These are phyloP conservation scores for Usnea hakonensis DNA, from an alignment of 495 filamentous ascomycete genomes.

Conservation along the genomic window DNA sequence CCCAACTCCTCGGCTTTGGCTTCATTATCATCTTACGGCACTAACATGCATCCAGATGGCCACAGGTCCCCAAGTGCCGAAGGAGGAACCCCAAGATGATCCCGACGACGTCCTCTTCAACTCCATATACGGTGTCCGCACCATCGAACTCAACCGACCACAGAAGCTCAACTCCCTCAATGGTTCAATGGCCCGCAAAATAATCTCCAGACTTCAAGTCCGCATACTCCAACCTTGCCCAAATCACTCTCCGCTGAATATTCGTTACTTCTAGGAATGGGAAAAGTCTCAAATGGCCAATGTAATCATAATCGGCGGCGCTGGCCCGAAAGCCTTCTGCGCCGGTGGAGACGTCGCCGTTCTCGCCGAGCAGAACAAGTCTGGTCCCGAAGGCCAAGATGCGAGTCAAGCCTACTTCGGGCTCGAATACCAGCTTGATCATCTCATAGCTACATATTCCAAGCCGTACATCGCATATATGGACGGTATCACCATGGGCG, in stretches of 20 bases:
- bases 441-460: constrained; percentile 85
- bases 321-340: constrained; percentile 77
- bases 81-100: constrained; percentile 58
- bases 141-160: constrained; percentile 90
- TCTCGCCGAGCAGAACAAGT: constrained; percentile 63
- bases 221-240: constrained; percentile 10
- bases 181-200: constrained; percentile 89
- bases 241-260: constrained; percentile 15
- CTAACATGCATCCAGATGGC: constrained; percentile 46
- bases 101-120: constrained; percentile 89
- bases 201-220: constrained; percentile 69
- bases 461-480: constrained; percentile 95
- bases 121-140: constrained; percentile 77
- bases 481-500: constrained; percentile 98
- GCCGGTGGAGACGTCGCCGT: constrained; percentile 83
- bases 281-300: constrained; percentile 88
- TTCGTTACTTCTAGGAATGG: constrained; percentile 52
- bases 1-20: constrained; percentile 5
- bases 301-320: constrained; percentile 84
- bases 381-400: constrained; percentile 55
- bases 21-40: background rate
- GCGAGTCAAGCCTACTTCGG: constrained; percentile 74
- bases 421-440: constrained; percentile 89
- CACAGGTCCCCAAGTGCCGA: constrained; percentile 36
- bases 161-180: constrained; percentile 84